phyloP scores from a whole-genome alignment of 192 early-diverging fungal species.

The Backusella liffmaniae region DNA sequence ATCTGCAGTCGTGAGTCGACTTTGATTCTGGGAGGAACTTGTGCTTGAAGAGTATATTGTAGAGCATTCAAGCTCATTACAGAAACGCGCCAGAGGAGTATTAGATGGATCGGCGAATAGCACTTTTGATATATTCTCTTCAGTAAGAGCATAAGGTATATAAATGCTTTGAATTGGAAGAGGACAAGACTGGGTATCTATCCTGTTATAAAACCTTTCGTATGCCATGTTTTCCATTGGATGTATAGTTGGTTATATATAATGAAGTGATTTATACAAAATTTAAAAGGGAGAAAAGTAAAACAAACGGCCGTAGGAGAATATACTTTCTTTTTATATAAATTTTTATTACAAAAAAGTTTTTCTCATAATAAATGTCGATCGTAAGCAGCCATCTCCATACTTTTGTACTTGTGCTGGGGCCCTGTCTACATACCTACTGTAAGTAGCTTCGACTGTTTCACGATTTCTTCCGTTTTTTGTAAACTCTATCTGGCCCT shows the following conservation, averaged over 20 bases:
- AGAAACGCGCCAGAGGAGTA: constrained; percentile 10
- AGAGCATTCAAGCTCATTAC: not conserved
- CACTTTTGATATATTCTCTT: constrained; percentile 12
- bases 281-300: not conserved
- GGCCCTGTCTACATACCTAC: constrained; percentile 9
- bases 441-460: not conserved
- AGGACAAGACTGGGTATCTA: not conserved
- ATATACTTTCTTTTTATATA: not conserved
- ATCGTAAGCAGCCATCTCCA: not conserved
- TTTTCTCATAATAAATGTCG: not conserved
- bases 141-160: not conserved
- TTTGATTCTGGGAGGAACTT: not conserved
- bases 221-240: not conserved
- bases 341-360: not conserved
- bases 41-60: not conserved
- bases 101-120: not conserved
- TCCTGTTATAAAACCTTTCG: not conserved
- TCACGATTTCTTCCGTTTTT: constrained; percentile 1
- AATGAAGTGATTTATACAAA: not conserved
- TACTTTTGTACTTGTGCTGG: not conserved
- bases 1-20: not conserved
- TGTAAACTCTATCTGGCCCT: constrained; percentile 2
- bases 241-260: not conserved
- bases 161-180: not conserved
- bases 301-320: not conserved